Evolutionary conservation across 257 asterid species (phyloP), one percentile per base, ranked within the genome.

Genomic region (Gentiana straminea): DNA sequence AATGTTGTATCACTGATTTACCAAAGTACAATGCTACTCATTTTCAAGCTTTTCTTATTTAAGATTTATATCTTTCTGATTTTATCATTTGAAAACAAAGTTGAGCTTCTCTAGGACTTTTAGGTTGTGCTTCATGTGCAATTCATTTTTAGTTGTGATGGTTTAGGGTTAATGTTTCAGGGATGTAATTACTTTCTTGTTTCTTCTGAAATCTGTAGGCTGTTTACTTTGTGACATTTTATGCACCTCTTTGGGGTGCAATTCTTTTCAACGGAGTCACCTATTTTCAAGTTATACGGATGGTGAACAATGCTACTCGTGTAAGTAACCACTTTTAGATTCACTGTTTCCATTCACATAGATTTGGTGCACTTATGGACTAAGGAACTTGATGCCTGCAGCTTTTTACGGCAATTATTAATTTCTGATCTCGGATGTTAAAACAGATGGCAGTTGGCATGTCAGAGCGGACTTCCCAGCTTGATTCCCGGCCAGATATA

Each of bases 161-260:
- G 7, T 44, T 57, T 24, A 15, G 12, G 49, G 10, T 54, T 57
- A 2, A 33, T 7, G 24, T 24, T 24, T 24, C 24, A 24, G 24
- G 24, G 24, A 24, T 24, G 9, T 45, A 45, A 49, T 51, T 12
- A 65, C 35, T 38, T 33, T 37, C 41, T 6, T 13, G 34, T 32
- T 8, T 56, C 55, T 55, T 35, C 52, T 35, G 52, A 51, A 39
- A 46, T 13, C 58, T 74, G 82, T 94, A 92, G 99, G 88, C 62
- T 57, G 86, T 86, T 68, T 97, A 92, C 71, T 83, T 92, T 55
- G 56, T 85, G 56, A 92, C 99, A 33, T 92, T 92, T 71, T 92
- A 92, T 74, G 89, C 95, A 53, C 97, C 99, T 59, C 86, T 92
- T 51, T 92, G 99, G 95, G 89, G 87, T 59, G 99, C 99, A 39